Evolutionary conservation across 306 rosid species (phyloP).

Genomic region (Trifolium fragiferum): DNA sequence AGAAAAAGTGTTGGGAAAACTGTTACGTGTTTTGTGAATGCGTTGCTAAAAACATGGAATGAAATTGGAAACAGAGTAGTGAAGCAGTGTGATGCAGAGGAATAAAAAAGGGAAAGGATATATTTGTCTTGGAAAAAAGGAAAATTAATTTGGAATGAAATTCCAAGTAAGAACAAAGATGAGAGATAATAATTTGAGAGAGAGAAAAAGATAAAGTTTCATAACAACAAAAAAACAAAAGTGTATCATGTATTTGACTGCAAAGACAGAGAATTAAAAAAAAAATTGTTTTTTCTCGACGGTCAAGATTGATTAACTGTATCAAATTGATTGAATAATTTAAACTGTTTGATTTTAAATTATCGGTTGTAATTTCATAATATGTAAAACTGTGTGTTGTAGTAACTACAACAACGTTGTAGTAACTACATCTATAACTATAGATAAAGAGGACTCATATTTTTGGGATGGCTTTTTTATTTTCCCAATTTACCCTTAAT

Average conservation of each 20-base stretch:
- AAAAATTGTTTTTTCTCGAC: background rate
- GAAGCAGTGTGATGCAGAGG: conserved; percentile 31
- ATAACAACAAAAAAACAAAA: background rate
- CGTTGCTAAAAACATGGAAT: conserved; percentile 24
- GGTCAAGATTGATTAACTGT: no score
- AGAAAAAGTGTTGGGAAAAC: conserved; percentile 38
- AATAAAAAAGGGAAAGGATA: conserved; percentile 6
- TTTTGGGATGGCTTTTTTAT: no score
- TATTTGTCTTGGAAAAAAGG: no score
- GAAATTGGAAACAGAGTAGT: conserved; percentile 8
- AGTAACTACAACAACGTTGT: no score
- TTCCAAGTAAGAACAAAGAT: conserved; percentile 48
- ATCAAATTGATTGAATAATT: no score
- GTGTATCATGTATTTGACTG: conserved; percentile 7
- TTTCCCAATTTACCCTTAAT: no score
- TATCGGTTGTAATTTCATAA: no score
- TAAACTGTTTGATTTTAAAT: no score
- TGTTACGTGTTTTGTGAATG: conserved; percentile 34
- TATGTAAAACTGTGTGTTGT: no score
- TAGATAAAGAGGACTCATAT: no score
- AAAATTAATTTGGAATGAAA: conserved; percentile 27
- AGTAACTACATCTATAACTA: no score
- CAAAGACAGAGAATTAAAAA: background rate
- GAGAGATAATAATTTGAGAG: conserved; percentile 29
- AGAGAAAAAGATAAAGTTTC: conserved; percentile 18